These are phyloP conservation scores for Lipomyces yarrowii DNA, from an alignment of 1,139 yeast genomes.

Conservation along the genomic window DNA sequence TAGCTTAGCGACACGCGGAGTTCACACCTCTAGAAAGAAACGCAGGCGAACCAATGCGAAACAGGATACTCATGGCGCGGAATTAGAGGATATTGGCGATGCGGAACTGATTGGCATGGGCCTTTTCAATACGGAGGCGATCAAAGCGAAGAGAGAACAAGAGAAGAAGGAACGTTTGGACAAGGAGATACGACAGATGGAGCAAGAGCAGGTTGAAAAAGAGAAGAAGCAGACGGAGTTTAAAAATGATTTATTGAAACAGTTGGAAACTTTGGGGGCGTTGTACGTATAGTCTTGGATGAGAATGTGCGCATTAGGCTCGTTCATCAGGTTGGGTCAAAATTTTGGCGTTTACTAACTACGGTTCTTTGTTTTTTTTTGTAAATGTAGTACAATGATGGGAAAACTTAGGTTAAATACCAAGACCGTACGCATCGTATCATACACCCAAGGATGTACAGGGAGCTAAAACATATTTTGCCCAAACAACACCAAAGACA, in stretches of 20 bases:
- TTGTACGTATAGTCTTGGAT: slow-evolving; percentile 10
- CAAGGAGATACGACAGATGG: slow-evolving; percentile 3
- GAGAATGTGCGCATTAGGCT: neutral
- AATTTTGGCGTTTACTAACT: neutral
- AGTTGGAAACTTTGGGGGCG: slow-evolving; percentile 18
- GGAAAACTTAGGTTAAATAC: neutral
- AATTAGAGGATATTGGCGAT: slow-evolving; percentile 1
- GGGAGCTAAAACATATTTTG: neutral
- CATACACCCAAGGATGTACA: neutral
- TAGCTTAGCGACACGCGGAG: neutral
- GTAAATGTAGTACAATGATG: neutral
- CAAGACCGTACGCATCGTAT: neutral
- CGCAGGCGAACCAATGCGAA: neutral
- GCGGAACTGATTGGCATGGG: slow-evolving; percentile 1
- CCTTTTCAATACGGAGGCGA: neutral
- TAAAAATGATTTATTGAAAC: slow-evolving; percentile 15
- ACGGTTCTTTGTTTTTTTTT: neutral
- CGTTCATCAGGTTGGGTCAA: neutral
- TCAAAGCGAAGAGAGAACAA: neutral
- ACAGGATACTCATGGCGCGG: neutral
- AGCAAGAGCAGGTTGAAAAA: neutral
- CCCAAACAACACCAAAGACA: neutral
- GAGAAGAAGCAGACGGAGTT: neutral
- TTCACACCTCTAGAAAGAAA: neutral
- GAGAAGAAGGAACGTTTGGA: neutral